These are phyloP conservation scores for Citrus reticulata DNA, from an alignment of 345 rosid genomes.

Conservation along the genomic window DNA sequence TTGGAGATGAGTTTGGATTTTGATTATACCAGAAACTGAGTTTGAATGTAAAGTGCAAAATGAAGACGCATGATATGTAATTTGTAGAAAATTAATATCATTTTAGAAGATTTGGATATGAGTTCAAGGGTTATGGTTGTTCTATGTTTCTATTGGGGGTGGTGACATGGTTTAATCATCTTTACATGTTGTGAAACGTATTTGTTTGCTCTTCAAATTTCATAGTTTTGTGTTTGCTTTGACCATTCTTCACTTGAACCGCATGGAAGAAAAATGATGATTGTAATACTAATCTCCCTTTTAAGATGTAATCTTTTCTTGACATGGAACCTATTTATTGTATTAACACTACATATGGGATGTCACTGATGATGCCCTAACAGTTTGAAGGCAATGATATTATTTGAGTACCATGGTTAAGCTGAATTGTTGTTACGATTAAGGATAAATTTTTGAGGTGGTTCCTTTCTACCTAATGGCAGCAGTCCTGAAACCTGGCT, in stretches of 20 bases:
- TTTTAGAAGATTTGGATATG: neutral
- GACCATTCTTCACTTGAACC: neutral
- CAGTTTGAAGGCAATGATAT: neutral
- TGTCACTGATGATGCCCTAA: neutral
- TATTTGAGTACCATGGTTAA: neutral
- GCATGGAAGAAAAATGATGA: neutral
- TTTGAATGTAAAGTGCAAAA: neutral
- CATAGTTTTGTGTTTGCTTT: neutral
- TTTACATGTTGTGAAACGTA: neutral
- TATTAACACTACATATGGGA: neutral
- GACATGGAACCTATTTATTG: neutral
- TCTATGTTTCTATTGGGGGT: neutral
- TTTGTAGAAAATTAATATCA: neutral
- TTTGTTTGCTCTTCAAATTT: neutral
- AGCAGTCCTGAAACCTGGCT: neutral
- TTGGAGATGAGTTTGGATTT: neutral
- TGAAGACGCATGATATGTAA: neutral
- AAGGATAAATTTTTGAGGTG: neutral
- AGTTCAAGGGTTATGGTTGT: neutral
- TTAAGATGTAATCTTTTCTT: neutral
- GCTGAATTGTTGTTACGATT: neutral
- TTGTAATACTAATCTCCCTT: neutral
- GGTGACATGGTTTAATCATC: neutral
- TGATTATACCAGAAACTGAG: neutral
- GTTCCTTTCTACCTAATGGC: neutral